A percentile compares a stretch with the other conserved stretches of the same genome.
phyloP scores from a whole-genome alignment of 2,329 filamentous ascomycete species.

The Stachybotrys chartarum region DNA sequence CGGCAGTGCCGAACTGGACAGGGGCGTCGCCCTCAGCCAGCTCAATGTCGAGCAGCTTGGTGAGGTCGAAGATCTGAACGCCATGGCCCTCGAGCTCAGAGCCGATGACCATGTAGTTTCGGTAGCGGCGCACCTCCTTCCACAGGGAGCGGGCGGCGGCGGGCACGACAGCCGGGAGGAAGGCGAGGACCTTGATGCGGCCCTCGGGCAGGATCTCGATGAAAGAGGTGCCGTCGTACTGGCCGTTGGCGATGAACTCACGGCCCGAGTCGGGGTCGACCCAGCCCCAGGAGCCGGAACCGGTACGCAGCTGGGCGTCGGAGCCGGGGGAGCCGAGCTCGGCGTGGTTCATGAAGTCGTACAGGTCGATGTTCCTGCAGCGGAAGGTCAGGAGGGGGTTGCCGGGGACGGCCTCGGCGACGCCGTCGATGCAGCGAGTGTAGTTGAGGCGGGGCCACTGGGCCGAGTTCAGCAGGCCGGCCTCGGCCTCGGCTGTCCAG shows the following conservation, averaged over 20 bases:
- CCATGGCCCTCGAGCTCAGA: slow-evolving; percentile 43
- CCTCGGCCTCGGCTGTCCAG: background rate
- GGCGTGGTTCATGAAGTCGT: slow-evolving; percentile 48
- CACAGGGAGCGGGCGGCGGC: slow-evolving; percentile 22
- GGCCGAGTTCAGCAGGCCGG: background rate
- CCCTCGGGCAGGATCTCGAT: slow-evolving; percentile 29
- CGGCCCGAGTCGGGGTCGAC: slow-evolving; percentile 35
- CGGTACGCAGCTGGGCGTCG: slow-evolving; percentile 15
- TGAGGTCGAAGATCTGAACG: slow-evolving; percentile 59
- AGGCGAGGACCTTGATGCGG: background rate
- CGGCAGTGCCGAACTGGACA: slow-evolving; percentile 23
- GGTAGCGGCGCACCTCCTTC: slow-evolving; percentile 34
- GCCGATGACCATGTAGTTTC: slow-evolving; percentile 29
- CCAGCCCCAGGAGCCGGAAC: slow-evolving; percentile 37
- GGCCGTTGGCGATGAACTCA: slow-evolving; percentile 35
- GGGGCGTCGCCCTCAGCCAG: slow-evolving; percentile 19
- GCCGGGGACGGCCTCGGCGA: slow-evolving; percentile 35
- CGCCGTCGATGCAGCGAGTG: slow-evolving; percentile 30
- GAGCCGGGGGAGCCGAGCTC: slow-evolving; percentile 31
- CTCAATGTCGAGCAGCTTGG: slow-evolving; percentile 18
- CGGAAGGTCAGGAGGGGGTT: slow-evolving; percentile 39
- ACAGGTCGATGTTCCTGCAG: slow-evolving; percentile 40
- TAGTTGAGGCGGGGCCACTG: slow-evolving; percentile 1
- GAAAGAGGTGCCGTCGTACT: slow-evolving; percentile 41
- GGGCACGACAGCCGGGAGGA: slow-evolving; percentile 1